These are phyloP conservation scores for Xerocomellus dryophilus DNA, from an alignment of 768 basidiomycete genomes.

Conservation along the genomic window DNA sequence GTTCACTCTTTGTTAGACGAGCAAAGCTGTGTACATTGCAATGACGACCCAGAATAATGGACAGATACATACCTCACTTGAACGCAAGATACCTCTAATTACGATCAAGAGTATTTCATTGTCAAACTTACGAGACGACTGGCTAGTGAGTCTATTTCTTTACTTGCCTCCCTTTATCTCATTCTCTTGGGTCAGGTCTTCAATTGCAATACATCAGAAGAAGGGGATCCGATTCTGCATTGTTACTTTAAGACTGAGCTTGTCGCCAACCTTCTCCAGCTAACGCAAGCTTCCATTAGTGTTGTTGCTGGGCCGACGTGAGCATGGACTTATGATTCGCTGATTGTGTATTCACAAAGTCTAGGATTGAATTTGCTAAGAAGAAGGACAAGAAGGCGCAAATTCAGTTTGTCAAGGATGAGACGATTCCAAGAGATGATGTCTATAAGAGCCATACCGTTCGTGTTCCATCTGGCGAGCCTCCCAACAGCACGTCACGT, in stretches of 20 bases:
- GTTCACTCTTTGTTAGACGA: conserved; percentile 20
- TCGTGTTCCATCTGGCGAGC: conserved; percentile 84
- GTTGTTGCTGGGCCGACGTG: conserved; percentile 76
- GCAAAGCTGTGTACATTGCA: conserved; percentile 79
- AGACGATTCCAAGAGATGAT: conserved; percentile 74
- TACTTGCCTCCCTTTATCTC: not conserved
- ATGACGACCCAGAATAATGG: conserved; percentile 64
- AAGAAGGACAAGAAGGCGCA: conserved; percentile 94
- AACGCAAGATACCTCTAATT: conserved; percentile 86
- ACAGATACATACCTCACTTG: conserved; percentile 51
- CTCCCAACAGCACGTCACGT: conserved; percentile 73
- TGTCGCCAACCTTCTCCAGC: conserved; percentile 71
- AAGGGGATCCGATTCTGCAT: conserved; percentile 90
- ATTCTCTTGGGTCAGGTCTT: conserved; percentile 52
- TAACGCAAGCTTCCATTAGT: conserved; percentile 74
- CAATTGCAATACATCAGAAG: conserved; percentile 77
- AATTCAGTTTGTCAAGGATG: conserved; percentile 88
- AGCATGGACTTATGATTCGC: conserved; percentile 29
- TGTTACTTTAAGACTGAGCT: conserved; percentile 97
- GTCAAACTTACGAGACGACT: conserved; percentile 91
- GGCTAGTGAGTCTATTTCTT: conserved; percentile 61
- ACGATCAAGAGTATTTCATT: conserved; percentile 84
- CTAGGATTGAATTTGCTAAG: conserved; percentile 84
- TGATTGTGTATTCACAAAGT: conserved; percentile 12
- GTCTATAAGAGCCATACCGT: conserved; percentile 92